A percentile compares a stretch with the other conserved stretches of the same genome.
These are phyloP conservation scores for Trichoderma koningiopsis DNA, from an alignment of 2,329 filamentous ascomycete genomes.

Conservation along the genomic window DNA sequence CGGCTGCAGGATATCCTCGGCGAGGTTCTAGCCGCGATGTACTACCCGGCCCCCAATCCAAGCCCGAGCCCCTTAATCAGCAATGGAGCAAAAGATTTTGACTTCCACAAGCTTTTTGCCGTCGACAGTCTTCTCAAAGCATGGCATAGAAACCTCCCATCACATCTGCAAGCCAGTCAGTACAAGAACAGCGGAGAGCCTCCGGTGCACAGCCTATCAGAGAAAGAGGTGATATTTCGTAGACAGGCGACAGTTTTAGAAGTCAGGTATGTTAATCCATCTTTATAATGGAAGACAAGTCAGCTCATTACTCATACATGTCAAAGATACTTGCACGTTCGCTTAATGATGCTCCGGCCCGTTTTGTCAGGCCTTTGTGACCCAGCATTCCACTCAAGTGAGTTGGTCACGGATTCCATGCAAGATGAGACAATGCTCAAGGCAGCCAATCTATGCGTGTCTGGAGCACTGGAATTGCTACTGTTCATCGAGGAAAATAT, in stretches of 20 bases:
- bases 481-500: not conserved
- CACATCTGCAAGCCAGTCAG: not conserved
- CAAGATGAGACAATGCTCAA: not conserved
- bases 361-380: not conserved
- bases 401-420: not conserved
- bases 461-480: not conserved
- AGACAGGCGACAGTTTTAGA: not conserved
- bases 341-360: not conserved
- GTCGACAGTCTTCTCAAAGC: not conserved
- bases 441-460: not conserved
- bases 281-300: not conserved
- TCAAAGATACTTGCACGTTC: not conserved
- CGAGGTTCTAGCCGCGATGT: not conserved
- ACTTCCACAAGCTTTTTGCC: not conserved
- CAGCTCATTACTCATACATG: not conserved
- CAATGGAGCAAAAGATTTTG: not conserved
- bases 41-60: not conserved
- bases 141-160: not conserved
- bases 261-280: not conserved
- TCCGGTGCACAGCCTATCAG: not conserved
- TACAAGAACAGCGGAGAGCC: not conserved
- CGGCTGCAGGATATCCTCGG: not conserved
- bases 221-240: not conserved
- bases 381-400: not conserved
- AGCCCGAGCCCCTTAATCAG: not conserved